phyloP scores from a whole-genome alignment of 2,329 filamentous ascomycete genomes.

The Calonectria fujianensis region DNA sequence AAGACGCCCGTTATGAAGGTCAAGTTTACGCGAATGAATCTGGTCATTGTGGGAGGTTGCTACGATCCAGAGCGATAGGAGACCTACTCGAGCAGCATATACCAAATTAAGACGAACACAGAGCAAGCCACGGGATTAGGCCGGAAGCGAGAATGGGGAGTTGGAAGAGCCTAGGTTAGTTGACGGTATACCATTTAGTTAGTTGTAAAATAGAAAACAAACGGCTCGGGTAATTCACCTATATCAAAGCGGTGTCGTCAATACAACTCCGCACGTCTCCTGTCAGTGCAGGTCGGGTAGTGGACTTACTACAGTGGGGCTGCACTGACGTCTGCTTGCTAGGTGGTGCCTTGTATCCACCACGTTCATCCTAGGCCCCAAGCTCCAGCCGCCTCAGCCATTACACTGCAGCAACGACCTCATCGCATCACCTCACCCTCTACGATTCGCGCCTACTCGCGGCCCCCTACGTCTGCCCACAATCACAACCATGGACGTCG shows the following conservation, averaged over 20 bases:
- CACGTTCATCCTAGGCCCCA: constrained; percentile 30
- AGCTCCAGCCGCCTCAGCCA: constrained; percentile 41
- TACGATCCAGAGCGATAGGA: constrained; percentile 73
- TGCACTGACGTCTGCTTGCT: constrained; percentile 33
- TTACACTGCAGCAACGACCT: constrained; percentile 31
- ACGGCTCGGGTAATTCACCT: constrained; percentile 10
- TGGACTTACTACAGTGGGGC: constrained; percentile 25
- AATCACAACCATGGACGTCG: constrained; percentile 66
- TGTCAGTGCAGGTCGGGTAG: background rate
- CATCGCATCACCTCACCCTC: constrained; percentile 47
- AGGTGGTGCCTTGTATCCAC: constrained; percentile 37
- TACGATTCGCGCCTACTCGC: constrained; percentile 22
- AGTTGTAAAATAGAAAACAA: constrained; percentile 20
- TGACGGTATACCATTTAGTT: constrained; percentile 22
- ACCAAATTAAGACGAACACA: constrained; percentile 3
- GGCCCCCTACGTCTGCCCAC: constrained; percentile 36
- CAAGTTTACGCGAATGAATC: constrained; percentile 94
- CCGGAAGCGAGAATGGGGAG: background rate
- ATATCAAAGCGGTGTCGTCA: background rate
- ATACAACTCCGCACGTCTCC: background rate
- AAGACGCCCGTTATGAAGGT: constrained; percentile 96
- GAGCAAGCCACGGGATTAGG: background rate
- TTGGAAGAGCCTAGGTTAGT: background rate
- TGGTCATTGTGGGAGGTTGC: constrained; percentile 89
- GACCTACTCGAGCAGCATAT: constrained; percentile 22